These are phyloP conservation scores for Neofusicoccum kwambonambiense DNA, from an alignment of 2,329 filamentous ascomycete genomes.

Conservation along the genomic window DNA sequence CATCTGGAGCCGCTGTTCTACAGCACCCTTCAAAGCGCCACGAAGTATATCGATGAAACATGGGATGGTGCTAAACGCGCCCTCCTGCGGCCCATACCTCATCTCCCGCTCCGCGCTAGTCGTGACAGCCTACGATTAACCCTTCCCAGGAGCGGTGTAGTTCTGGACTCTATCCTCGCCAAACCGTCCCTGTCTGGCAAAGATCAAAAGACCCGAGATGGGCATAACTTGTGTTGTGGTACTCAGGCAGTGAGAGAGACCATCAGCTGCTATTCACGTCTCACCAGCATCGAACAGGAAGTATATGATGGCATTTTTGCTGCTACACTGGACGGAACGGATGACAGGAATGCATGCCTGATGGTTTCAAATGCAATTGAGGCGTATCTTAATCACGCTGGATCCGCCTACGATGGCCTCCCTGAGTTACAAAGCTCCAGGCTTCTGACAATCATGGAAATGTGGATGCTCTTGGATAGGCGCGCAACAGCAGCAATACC, in stretches of 20 bases:
- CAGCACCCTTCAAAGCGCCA: conserved; percentile 20
- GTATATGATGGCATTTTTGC: not conserved
- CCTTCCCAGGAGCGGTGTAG: not conserved
- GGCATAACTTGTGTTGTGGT: not conserved
- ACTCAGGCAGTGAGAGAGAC: not conserved
- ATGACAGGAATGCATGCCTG: conserved; percentile 24
- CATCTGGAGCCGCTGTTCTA: conserved; percentile 24
- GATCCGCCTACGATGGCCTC: conserved; percentile 43
- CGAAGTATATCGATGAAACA: conserved; percentile 22
- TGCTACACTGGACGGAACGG: not conserved
- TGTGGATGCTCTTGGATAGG: conserved; percentile 60
- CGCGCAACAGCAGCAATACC: conserved; percentile 43
- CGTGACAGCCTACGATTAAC: not conserved
- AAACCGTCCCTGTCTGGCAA: not conserved
- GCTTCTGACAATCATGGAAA: conserved; percentile 55
- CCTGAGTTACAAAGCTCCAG: conserved; percentile 52
- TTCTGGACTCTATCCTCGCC: not conserved
- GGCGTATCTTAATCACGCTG: conserved; percentile 35
- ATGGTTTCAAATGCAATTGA: conserved; percentile 36
- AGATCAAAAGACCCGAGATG: not conserved
- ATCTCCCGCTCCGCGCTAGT: conserved; percentile 41
- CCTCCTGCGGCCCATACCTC: conserved; percentile 41
- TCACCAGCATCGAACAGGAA: not conserved
- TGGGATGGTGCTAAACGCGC: conserved; percentile 25
- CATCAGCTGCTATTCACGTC: not conserved